These are phyloP conservation scores for Porcisia hertigi DNA, from an alignment of 208 protist genomes.

Conservation along the genomic window DNA sequence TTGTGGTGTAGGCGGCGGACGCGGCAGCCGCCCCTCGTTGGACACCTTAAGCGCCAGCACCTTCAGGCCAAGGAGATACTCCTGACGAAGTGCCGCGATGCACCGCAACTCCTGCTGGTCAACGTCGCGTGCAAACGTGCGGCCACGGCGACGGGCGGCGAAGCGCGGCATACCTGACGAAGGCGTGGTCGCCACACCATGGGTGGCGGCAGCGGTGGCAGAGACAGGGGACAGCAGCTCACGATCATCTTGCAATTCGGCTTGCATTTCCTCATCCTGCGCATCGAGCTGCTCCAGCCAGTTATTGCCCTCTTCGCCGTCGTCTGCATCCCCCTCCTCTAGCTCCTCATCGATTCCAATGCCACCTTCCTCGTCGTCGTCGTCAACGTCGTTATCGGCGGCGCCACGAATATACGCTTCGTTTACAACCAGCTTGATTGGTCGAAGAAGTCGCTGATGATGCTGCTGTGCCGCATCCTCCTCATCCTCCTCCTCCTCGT, in stretches of 20 bases:
- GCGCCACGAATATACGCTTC: slow-evolving; percentile 48
- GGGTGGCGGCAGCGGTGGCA: neutral
- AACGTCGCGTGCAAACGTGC: slow-evolving; percentile 34
- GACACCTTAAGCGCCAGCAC: slow-evolving; percentile 50
- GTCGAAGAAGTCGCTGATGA: neutral
- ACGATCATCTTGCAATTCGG: slow-evolving; percentile 17
- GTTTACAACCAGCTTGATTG: slow-evolving; percentile 21
- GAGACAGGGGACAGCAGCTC: slow-evolving; percentile 21
- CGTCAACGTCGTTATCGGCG: slow-evolving; percentile 35
- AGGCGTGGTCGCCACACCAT: neutral
- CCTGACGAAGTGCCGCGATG: slow-evolving; percentile 57
- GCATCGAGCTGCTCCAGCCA: slow-evolving; percentile 26
- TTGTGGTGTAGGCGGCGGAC: slow-evolving; percentile 27
- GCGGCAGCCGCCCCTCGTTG: slow-evolving; percentile 48
- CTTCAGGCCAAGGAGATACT: slow-evolving; percentile 63
- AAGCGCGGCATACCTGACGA: slow-evolving; percentile 10
- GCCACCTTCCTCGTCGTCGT: slow-evolving; percentile 25
- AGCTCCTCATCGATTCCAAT: slow-evolving; percentile 45
- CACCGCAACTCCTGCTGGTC: slow-evolving; percentile 52
- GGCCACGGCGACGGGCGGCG: slow-evolving; percentile 32
- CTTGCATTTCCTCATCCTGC: slow-evolving; percentile 21
- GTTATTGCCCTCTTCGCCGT: slow-evolving; percentile 16
- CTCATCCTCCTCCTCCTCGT: slow-evolving; percentile 17
- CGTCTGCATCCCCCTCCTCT: slow-evolving; percentile 38
- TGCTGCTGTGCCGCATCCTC: neutral